Evolutionary conservation across 768 basidiomycete species (phyloP).

Genomic region (Mycena leptocephala): DNA sequence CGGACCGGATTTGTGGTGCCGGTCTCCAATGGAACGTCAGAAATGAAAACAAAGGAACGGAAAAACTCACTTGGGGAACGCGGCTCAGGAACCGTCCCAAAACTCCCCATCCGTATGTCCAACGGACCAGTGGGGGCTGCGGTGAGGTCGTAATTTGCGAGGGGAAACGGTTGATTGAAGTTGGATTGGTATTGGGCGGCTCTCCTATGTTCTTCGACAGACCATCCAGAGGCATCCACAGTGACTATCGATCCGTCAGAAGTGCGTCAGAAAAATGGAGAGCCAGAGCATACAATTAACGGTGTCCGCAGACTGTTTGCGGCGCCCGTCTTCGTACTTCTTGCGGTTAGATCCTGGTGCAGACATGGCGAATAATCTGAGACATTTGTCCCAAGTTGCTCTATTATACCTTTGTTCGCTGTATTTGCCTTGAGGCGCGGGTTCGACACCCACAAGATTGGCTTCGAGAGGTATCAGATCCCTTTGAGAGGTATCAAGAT

Average conservation of each 20-base stretch:
- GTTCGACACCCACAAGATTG: slow-evolving; percentile 8
- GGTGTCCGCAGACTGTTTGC: slow-evolving; percentile 17
- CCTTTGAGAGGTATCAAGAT: slow-evolving; percentile 39
- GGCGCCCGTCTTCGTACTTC: slow-evolving; percentile 18
- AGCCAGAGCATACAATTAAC: background rate
- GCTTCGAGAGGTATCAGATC: slow-evolving; percentile 34
- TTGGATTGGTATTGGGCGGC: background rate
- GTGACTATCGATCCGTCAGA: slow-evolving; percentile 13
- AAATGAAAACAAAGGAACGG: background rate
- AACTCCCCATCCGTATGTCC: slow-evolving; percentile 15
- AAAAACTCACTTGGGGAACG: background rate
- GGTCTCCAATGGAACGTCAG: background rate
- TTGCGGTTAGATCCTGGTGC: slow-evolving; percentile 35
- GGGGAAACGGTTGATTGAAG: background rate
- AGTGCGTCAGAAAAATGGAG: background rate
- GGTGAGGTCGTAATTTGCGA: background rate
- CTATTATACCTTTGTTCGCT: slow-evolving; percentile 38
- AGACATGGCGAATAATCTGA: slow-evolving; percentile 35
- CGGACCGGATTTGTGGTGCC: slow-evolving; percentile 11
- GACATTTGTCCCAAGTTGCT: slow-evolving; percentile 26
- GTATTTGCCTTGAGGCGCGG: slow-evolving; percentile 27
- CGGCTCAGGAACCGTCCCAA: background rate
- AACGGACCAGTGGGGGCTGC: slow-evolving; percentile 9
- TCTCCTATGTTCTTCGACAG: background rate
- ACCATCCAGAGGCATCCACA: background rate